Base-by-base conservation (phyloP, 2,329 filamentous ascomycete species). In the Fusarium mexicanum region DNA sequence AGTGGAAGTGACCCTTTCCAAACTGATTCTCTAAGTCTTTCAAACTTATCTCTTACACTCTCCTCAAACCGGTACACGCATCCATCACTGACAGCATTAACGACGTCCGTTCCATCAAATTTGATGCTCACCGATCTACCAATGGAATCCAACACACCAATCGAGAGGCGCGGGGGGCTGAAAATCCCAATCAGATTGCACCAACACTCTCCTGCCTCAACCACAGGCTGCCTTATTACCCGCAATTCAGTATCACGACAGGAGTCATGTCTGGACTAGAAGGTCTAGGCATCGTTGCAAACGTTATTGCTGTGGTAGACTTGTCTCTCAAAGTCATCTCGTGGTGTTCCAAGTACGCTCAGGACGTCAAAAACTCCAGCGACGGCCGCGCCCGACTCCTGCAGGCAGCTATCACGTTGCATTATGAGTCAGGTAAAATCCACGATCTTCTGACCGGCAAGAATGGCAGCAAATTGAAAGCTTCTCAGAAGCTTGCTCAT, bases 301-400 rank as follows among this genome's bases (percentile, higher is more conserved):
- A 40, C 22, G 61, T 66, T 1, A 66, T 67, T 13, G 50, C 63
- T 1, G 60, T 64, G 2, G 60, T 55, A 0, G 63, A 64, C 1
- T 3, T 64, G 4, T 66, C 60, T 11, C 40, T 66, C 7, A 55
- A 66, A 7, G 60, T 66, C 3, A 47, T 66, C 3, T 40, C 40
- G 1, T 46, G 29, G 33, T 85, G 81, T 59, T 77, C 76, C 26
- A 73, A 82, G 55, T 85, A 85, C 70, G 83, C 77, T 11, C 71
- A 75, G 58, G 75, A 80, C 4, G 79, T 83, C 44, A 79, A 79
- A 64, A 51, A 76, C 57, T 79, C 81, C 11, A 71, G 76, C 65
- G 69, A 75, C 2, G 76, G 82, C 26, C 83, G 84, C 61, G 71
- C 77, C 48, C 79, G 77, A n/a, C 72, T 85, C 0, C 69, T 78